phyloP scores from a whole-genome alignment of 768 basidiomycete genomes.

The Panellus pusillus region DNA sequence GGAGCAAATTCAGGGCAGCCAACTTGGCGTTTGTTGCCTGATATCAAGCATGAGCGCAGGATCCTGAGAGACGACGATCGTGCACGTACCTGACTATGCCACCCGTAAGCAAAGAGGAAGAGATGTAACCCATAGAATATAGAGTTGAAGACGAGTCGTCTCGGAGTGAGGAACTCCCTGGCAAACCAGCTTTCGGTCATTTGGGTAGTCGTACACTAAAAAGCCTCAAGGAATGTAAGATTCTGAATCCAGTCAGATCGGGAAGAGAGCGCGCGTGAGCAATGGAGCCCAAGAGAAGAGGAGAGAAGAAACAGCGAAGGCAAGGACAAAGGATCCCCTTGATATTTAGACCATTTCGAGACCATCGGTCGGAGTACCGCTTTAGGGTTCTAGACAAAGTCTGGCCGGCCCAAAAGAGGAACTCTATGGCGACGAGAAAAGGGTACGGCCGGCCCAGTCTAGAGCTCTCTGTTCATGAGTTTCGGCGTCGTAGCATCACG shows the following conservation, averaged over 20 bases:
- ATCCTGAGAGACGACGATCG: neutral
- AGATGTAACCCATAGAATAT: constrained; percentile 81
- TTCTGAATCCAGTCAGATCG: constrained; percentile 24
- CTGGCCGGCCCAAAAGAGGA: constrained; percentile 9
- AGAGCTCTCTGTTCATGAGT: neutral
- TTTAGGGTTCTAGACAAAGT: constrained; percentile 14
- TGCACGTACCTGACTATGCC: constrained; percentile 71
- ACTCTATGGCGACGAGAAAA: constrained; percentile 2
- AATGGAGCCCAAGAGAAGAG: neutral
- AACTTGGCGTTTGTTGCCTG: constrained; percentile 65
- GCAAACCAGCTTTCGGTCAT: constrained; percentile 76
- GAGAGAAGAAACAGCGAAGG: neutral
- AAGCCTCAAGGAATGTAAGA: constrained; percentile 6
- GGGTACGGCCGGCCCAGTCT: constrained; percentile 3
- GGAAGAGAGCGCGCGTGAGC: neutral
- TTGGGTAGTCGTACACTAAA: constrained; percentile 7
- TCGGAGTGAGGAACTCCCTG: constrained; percentile 62
- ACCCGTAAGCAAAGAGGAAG: constrained; percentile 77
- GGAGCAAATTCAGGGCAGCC: constrained; percentile 74
- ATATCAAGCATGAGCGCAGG: constrained; percentile 2
- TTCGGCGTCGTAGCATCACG: too few relatives aligned
- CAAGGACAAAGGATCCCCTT: neutral
- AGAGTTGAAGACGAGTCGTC: constrained; percentile 70
- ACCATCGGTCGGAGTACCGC: constrained; percentile 1
- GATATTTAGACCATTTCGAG: constrained; percentile 4